phyloP scores from a whole-genome alignment of 495 filamentous ascomycete species.

The Penicillium arizonense region DNA sequence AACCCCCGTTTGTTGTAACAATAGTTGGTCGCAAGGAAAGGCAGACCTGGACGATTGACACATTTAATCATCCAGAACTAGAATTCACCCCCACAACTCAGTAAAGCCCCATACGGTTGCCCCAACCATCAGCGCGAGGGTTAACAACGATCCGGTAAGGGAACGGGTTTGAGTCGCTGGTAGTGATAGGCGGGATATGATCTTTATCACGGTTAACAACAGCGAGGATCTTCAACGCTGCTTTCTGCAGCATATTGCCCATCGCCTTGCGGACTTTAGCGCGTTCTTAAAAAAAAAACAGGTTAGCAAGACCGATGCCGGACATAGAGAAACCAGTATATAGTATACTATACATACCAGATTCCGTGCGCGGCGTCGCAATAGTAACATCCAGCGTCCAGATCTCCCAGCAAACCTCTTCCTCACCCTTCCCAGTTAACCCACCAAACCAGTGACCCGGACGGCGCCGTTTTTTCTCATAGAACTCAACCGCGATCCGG shows the following conservation, averaged over 20 bases:
- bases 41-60: neutral
- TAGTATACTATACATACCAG: constrained; percentile 53
- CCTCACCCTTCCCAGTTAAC: constrained; percentile 63
- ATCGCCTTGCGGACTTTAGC: constrained; percentile 85
- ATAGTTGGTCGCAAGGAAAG: neutral
- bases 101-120: constrained; percentile 75
- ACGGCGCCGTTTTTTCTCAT: constrained; percentile 85
- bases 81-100: constrained; percentile 28
- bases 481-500: constrained; percentile 86
- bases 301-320: constrained; percentile 2
- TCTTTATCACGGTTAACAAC: constrained; percentile 87
- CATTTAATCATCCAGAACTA: neutral
- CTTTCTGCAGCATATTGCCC: constrained; percentile 79
- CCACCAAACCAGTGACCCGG: constrained; percentile 65
- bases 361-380: constrained; percentile 82
- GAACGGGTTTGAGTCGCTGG: constrained; percentile 88
- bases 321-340: neutral
- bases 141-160: constrained; percentile 90
- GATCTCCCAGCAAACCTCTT: constrained; percentile 95
- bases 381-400: constrained; percentile 93
- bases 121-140: constrained; percentile 76
- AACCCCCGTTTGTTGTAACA: neutral
- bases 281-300: constrained; percentile 54
- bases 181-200: constrained; percentile 96
- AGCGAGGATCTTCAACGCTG: constrained; percentile 82